A percentile compares a stretch with the other conserved stretches of the same genome.
phyloP scores from a whole-genome alignment of 345 rosid genomes.

The Combretum micranthum region DNA sequence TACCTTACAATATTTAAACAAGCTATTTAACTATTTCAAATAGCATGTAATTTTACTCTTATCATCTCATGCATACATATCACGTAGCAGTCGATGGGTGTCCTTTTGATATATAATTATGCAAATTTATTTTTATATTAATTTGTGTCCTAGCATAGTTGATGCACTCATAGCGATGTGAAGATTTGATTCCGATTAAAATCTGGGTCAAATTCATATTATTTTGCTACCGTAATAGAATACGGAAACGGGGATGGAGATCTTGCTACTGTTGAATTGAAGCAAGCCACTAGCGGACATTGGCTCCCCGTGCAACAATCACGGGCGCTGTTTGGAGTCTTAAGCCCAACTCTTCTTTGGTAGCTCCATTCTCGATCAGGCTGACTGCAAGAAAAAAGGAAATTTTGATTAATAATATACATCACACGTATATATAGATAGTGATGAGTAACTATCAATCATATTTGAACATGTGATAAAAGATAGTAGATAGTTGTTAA shows the following conservation, averaged over 20 bases:
- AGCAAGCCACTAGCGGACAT: constrained; percentile 26
- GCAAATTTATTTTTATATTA: not conserved
- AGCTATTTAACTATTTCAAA: no score
- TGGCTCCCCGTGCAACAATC: constrained; percentile 53
- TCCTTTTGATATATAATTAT: no score
- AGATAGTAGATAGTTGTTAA: no score
- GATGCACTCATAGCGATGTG: constrained; percentile 36
- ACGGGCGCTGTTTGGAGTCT: constrained; percentile 63
- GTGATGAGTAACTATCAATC: no score
- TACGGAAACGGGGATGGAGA: constrained; percentile 52
- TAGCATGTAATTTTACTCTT: no score
- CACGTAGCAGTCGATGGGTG: no score
- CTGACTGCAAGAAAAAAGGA: no score
- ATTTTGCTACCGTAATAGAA: constrained; percentile 37
- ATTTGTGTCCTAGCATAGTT: constrained; percentile 26
- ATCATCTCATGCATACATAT: no score
- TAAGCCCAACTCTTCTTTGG: constrained; percentile 28
- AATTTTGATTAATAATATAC: no score
- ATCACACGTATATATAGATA: no score
- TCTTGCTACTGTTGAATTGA: constrained; percentile 31
- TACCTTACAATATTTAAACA: no score
- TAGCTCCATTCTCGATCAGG: constrained; percentile 46
- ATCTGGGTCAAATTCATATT: constrained; percentile 44
- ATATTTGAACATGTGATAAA: no score
- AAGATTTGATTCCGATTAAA: constrained; percentile 38